Evolutionary conservation across 1,284 basidiomycete species (phyloP).

Genomic region (Exobasidium cylindrosporum): DNA sequence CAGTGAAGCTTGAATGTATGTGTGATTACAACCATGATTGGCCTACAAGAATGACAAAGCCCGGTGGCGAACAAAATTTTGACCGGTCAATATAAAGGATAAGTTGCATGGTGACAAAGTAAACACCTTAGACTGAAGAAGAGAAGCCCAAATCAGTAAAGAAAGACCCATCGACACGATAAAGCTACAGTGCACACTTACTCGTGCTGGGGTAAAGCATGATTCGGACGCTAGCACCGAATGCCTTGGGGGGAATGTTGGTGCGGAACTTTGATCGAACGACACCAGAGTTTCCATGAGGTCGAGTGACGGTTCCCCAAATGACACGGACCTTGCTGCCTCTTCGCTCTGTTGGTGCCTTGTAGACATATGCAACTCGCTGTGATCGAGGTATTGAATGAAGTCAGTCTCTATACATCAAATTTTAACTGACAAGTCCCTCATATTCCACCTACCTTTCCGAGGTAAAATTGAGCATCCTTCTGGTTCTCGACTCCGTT

Average conservation of each 20-base stretch:
- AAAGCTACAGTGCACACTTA: not conserved
- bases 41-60: not conserved
- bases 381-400: too few species aligned
- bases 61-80: not conserved
- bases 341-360: constrained; percentile 85
- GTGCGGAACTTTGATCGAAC: constrained; percentile 96
- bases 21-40: not conserved
- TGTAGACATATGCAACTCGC: constrained; percentile 97
- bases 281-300: constrained; percentile 76
- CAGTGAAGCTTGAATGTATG: not conserved
- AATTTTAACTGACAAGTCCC: too few species aligned
- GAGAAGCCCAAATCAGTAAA: not conserved
- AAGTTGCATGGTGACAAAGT: not conserved
- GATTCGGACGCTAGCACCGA: constrained; percentile 56
- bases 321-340: constrained; percentile 92
- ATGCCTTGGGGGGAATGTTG: constrained; percentile 93
- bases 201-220: constrained; percentile 10
- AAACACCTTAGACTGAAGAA: not conserved
- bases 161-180: not conserved
- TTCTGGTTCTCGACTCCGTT: constrained; percentile 92
- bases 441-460: constrained; percentile 91
- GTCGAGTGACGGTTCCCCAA: constrained; percentile 71
- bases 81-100: not conserved
- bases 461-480: constrained; percentile 96
- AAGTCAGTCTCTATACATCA: not conserved